Evolutionary conservation across 2,329 filamentous ascomycete species (phyloP).

Genomic region (Trichoderma afroharzianum): DNA sequence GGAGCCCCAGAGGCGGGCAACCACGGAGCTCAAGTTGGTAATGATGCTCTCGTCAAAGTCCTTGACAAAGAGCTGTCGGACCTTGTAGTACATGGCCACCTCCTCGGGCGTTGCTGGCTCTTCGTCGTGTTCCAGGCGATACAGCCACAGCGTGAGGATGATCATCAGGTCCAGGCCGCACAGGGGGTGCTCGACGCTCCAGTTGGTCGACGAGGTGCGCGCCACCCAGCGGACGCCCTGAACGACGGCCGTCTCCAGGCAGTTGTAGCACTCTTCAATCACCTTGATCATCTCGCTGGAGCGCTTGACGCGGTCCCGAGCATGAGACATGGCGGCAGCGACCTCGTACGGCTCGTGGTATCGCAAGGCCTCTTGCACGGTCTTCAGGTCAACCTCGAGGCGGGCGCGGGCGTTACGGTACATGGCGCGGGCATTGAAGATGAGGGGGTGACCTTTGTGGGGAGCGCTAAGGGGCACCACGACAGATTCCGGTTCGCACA

Average conservation of each 20-base stretch:
- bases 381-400: constrained; percentile 91
- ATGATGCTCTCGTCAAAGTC: constrained; percentile 80
- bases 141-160: constrained; percentile 95
- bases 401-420: constrained; percentile 91
- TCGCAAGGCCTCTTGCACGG: constrained; percentile 90
- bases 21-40: constrained; percentile 86
- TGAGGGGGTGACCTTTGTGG: constrained; percentile 91
- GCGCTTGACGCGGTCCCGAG: constrained; percentile 89
- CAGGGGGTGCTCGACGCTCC: constrained; percentile 96
- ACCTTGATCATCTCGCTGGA: constrained; percentile 98
- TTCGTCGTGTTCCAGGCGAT: constrained; percentile 98
- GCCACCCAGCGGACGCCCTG: constrained; percentile 97
- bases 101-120: constrained; percentile 84
- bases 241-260: constrained; percentile 90
- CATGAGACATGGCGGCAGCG: constrained; percentile 91
- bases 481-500: constrained; percentile 87
- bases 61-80: constrained; percentile 85
- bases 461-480: constrained; percentile 87
- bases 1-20: constrained; percentile 91
- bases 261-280: constrained; percentile 95
- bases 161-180: constrained; percentile 97
- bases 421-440: constrained; percentile 97
- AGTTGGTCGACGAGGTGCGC: constrained; percentile 95
- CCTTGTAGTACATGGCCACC: constrained; percentile 84
- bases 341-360: constrained; percentile 98